phyloP scores from a whole-genome alignment of 441 rosid genomes.

The Adansonia madagascariensis region DNA sequence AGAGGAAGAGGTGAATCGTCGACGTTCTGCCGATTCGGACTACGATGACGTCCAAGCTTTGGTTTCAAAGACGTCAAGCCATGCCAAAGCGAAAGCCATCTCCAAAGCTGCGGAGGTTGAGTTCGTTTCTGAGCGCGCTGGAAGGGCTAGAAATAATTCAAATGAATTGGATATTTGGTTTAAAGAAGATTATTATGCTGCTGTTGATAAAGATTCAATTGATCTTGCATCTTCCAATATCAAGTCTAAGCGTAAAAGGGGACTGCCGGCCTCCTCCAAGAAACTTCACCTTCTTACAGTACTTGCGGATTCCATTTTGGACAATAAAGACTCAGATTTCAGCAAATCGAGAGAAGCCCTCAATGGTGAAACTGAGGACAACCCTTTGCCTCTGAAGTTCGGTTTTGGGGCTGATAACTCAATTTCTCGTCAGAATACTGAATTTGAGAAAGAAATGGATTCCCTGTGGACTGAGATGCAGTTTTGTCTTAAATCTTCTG shows the following conservation, averaged over 20 bases:
- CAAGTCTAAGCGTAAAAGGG: not conserved
- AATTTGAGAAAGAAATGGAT: slow-evolving; percentile 40
- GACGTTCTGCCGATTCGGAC: not conserved
- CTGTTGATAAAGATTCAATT: too few species aligned
- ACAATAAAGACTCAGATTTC: slow-evolving; percentile 18
- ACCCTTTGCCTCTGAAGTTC: slow-evolving; percentile 34
- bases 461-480: slow-evolving; percentile 49
- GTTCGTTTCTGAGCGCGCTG: not conserved
- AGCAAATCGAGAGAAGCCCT: not conserved
- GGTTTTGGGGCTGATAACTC: slow-evolving; percentile 34
- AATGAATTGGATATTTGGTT: not conserved
- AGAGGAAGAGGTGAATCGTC: not conserved
- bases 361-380: not conserved
- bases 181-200: not conserved
- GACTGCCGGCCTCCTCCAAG: not conserved
- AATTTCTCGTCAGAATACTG: slow-evolving; percentile 31
- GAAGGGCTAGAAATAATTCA: not conserved
- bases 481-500: slow-evolving; percentile 28
- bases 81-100: not conserved
- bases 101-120: not conserved
- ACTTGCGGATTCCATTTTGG: slow-evolving; percentile 42
- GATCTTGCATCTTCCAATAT: not conserved
- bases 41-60: not conserved
- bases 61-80: not conserved
- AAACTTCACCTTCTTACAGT: slow-evolving; percentile 30